Base-by-base conservation (phyloP, 208 protist species). In the Leishmania tarentolae region DNA sequence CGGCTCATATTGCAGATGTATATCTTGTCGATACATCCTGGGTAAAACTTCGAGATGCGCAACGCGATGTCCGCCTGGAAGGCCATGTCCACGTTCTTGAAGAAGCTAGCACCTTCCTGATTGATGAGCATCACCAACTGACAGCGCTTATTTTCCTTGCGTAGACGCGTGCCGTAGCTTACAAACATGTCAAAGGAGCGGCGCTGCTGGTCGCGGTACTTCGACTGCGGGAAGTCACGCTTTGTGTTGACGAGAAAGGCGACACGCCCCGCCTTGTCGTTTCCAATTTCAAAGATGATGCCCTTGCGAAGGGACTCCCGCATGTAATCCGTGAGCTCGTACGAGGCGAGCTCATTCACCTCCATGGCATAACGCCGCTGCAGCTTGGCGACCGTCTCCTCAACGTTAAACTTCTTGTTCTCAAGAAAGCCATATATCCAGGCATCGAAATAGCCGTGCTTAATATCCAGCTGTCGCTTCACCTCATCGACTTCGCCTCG, bases 401-500 rank as follows among this genome's bases (percentile, higher is more conserved):
- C 81, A 28, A 95, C 79, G 63, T 92, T 78, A 59, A 93, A 96
- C 63, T 96, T 93, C 69, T 96, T 96, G 77, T 96, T 96, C 75
- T 94, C 90, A 13, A 96, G 80, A 59, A 96, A 96, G 15, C 89
- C 86, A 75, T 96, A 96, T 0, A 96, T 84, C 91, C 92, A 96
- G 66, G 86, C 85, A 35, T 94, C 90, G 61, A 91, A 91, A 73
- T 92, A 86, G 77, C 83, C 83, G 76, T 91, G 86, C 1, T 56
- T 71, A 70, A 94, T 90, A 70, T 83, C 81, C 1, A 94, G n/a
- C 31, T 81, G 85, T 19, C 68, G 44, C 81, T 93, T 92, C 80
- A 93, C 87, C 82, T 90, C 87, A 6, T 94, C 91, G 13, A 94
- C 52, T 77, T 92, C 83, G 19, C 78, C 77, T n/a, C 82, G 88